Base-by-base conservation (phyloP, 371 early-diverging fungal species). In the Mucor racemosus region DNA sequence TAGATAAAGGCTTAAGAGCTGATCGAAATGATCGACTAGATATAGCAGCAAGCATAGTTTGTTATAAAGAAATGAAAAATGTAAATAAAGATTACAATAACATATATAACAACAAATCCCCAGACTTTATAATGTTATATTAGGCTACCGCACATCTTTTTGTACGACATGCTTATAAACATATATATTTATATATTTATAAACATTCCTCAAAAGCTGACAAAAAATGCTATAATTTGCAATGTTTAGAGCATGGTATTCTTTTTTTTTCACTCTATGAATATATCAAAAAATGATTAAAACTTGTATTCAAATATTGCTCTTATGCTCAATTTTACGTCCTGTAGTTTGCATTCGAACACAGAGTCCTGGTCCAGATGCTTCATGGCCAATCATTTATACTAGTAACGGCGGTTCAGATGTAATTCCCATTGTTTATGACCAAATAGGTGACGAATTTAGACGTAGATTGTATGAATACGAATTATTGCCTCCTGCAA, bases 311-410 rank as follows among this genome's bases (percentile, higher is more conserved):
- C 53, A 31, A 13, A 21, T 53, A 13, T 26, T 53, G 53, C 53
- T 53, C 4, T 5, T 53, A 11, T 13, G 53, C 26, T 19, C 14
- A 21, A 14, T 31, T 31, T n/a, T 56, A 15, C 56, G 35, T 35
- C 4, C 56, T 26, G 56, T 9, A 14, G n/a, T 34, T 35, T 35
- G 56, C 56, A 35, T 35, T 56, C 34, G 36, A 56, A 35, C 15
- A 35, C 15, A 33, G 34, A 35, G 17, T 35, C 36, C 36, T 35
- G 36, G 35, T 5, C 34, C 34, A 19, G 36, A 56, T 56, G 36
- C 56, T 35, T 33, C 36, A 15, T 56, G 56, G 56, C 56, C 56
- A 56, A 56, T 56, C 34, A 35, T 56, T 10, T 56, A 56, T 5
- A n/a, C n/a, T 56, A 17, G 34, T n/a, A 36, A 35, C 15, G 56